phyloP scores from a whole-genome alignment of 2,329 filamentous ascomycete species.

The Coleophoma crateriformis region DNA sequence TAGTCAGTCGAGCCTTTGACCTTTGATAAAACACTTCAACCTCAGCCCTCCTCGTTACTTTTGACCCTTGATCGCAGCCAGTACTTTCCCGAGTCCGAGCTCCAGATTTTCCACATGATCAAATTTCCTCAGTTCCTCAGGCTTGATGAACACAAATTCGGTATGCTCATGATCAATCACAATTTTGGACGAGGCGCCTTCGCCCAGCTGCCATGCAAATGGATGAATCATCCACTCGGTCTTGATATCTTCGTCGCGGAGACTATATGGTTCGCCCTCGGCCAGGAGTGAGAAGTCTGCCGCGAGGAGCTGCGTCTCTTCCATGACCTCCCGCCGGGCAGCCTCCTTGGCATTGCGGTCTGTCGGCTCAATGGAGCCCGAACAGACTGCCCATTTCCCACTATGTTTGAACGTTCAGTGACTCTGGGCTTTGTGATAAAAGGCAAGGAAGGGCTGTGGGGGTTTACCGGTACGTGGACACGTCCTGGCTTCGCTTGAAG shows the following conservation, averaged over 20 bases:
- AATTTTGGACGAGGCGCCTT: slow-evolving; percentile 34
- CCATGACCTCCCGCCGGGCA: slow-evolving; percentile 56
- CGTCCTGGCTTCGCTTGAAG: slow-evolving; percentile 28
- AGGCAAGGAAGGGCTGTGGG: neutral
- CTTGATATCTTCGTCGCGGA: slow-evolving; percentile 44
- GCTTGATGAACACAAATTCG: slow-evolving; percentile 46
- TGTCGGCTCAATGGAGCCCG: slow-evolving; percentile 49
- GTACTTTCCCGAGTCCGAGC: too few relatives aligned
- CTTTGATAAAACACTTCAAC: too few relatives aligned
- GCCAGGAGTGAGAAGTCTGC: slow-evolving; percentile 13
- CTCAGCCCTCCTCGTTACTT: too few relatives aligned
- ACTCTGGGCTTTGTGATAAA: neutral
- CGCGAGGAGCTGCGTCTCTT: slow-evolving; percentile 52
- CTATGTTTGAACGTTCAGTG: slow-evolving; percentile 24
- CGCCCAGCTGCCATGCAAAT: slow-evolving; percentile 50
- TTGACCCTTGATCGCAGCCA: too few relatives aligned
- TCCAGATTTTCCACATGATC: too few relatives aligned
- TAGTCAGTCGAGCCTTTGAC: too few relatives aligned
- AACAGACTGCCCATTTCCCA: slow-evolving; percentile 55
- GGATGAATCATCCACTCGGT: slow-evolving; percentile 59
- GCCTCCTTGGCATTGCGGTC: slow-evolving; percentile 49
- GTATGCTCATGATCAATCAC: slow-evolving; percentile 58
- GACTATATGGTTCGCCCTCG: slow-evolving; percentile 51
- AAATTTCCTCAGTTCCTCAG: slow-evolving; percentile 23
- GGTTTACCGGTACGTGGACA: slow-evolving; percentile 53